A percentile compares a stretch with the other conserved stretches of the same genome.
Conservation (phyloP, 202 grass and related monocot genomes). For the Carex sylvatica region DNA sequence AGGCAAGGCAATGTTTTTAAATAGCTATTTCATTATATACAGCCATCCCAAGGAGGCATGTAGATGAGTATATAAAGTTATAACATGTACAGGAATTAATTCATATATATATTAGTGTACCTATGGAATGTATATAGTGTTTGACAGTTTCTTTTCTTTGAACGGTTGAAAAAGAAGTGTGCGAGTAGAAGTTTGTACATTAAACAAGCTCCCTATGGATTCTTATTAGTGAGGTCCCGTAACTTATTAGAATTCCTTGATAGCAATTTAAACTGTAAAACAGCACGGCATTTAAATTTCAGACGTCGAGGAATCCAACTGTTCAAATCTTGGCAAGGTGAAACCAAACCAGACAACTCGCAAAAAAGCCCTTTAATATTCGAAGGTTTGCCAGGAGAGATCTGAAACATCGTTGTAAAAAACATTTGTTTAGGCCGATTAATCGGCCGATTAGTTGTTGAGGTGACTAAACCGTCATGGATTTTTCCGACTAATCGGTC, state of each 20-base stretch:
- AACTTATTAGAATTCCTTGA: background rate
- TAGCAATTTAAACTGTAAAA: background rate
- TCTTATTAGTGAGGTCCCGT: background rate
- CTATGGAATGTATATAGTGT: background rate
- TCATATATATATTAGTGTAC: constrained; percentile 10
- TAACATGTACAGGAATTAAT: constrained; percentile 13
- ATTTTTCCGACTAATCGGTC: no score
- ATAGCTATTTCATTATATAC: background rate
- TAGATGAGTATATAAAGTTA: constrained; percentile 14
- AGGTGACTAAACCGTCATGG: no score
- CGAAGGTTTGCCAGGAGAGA: no score
- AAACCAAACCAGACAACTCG: no score
- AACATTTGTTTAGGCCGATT: no score
- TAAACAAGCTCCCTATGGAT: no score
- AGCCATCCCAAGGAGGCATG: background rate
- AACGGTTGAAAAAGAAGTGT: background rate
- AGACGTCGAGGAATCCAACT: background rate
- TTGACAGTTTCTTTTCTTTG: background rate
- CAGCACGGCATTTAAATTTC: constrained; percentile 1
- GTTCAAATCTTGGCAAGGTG: background rate
- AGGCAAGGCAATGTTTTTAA: background rate
- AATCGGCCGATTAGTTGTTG: no score
- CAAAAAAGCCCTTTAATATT: no score
- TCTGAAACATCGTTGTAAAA: no score
- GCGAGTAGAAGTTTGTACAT: no score